Percentiles rank a stretch among this genome's conserved stretches.
Conservation (phyloP, 305 asterid genomes). For the Solanum chacoense region DNA sequence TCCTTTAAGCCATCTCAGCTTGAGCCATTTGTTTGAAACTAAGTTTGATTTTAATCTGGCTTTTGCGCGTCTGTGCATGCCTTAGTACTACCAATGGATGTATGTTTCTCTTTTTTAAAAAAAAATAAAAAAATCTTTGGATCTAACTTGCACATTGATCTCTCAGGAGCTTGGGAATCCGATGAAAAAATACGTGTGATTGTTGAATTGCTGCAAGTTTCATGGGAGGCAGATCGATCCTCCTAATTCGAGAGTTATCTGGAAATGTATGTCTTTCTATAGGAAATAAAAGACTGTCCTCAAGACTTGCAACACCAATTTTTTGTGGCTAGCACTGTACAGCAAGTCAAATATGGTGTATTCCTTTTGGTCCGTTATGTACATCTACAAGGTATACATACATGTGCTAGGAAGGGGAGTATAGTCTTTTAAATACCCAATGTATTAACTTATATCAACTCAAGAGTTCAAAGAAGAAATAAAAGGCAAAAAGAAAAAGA, state of each 20-base stretch:
- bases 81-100: background rate
- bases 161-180: constrained; percentile 1
- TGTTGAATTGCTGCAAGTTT: background rate
- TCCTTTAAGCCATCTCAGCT: background rate
- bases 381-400: background rate
- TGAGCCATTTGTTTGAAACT: background rate
- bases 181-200: background rate
- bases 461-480: background rate
- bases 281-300: background rate
- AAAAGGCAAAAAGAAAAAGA: background rate
- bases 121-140: background rate
- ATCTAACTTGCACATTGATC: background rate
- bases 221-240: background rate
- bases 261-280: background rate
- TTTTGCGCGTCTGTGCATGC: background rate
- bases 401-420: background rate
- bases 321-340: background rate
- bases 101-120: background rate
- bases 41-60: background rate
- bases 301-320: background rate
- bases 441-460: background rate
- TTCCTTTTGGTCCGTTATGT: background rate
- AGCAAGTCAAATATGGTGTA: background rate
- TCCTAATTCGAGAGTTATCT: background rate
- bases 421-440: background rate